Conservation (phyloP, 1,139 yeast genomes). For the Geotrichum klebahnii region DNA sequence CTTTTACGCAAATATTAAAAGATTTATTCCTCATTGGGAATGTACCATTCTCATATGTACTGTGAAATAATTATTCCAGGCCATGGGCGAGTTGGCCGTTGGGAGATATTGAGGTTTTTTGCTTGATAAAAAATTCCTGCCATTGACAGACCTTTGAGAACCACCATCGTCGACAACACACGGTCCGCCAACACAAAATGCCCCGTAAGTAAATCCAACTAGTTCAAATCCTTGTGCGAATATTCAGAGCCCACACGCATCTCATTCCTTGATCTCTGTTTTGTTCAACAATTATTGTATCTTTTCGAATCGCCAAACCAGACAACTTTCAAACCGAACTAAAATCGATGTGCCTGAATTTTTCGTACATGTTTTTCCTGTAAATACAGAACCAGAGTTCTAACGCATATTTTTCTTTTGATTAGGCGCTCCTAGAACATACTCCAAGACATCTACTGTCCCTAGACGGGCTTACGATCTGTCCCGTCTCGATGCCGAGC, state of each 20-base stretch:
- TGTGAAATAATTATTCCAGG: neutral
- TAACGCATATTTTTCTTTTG: slow-evolving; percentile 1
- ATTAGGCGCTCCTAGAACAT: slow-evolving; percentile 77
- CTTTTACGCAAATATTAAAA: neutral
- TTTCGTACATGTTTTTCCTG: neutral
- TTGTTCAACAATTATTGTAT: too few species aligned
- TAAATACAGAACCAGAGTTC: neutral
- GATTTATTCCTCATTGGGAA: neutral
- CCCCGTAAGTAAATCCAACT: slow-evolving; percentile 22
- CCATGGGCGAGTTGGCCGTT: neutral
- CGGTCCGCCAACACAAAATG: slow-evolving; percentile 23
- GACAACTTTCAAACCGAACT: too few species aligned
- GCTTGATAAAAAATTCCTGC: slow-evolving; percentile 18
- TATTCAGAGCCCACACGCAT: too few species aligned
- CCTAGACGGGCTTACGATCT: slow-evolving; percentile 99
- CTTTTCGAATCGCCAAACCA: too few species aligned
- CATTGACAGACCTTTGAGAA: slow-evolving; percentile 20
- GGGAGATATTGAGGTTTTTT: slow-evolving; percentile 6
- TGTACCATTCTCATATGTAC: slow-evolving; percentile 7
- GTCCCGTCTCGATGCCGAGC: slow-evolving; percentile 98
- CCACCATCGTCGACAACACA: slow-evolving; percentile 23
- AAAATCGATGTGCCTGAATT: too few species aligned
- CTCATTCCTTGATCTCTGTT: too few species aligned
- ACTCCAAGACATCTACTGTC: slow-evolving; percentile 98
- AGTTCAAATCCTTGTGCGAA: too few species aligned